Evolutionary conservation across 768 basidiomycete species (phyloP).

Genomic region (Mrakia gelida): DNA sequence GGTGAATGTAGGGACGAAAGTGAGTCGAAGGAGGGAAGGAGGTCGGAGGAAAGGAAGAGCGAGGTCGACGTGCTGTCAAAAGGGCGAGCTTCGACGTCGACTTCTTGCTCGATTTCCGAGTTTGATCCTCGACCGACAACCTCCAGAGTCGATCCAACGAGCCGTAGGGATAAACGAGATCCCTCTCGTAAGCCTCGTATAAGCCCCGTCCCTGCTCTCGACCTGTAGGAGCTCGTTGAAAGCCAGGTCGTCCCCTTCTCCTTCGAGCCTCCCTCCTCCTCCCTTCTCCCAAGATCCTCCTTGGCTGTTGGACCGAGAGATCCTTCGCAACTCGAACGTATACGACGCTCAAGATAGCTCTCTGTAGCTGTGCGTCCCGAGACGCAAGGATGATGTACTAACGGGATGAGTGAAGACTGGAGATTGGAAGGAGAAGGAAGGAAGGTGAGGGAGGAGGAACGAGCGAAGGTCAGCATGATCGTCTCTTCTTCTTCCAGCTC

Average conservation of each 20-base stretch:
- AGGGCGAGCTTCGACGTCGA: no score
- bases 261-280: background rate
- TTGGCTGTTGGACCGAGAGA: background rate
- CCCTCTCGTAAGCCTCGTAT: background rate
- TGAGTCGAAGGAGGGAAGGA: background rate
- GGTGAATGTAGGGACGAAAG: background rate
- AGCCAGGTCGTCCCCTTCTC: background rate
- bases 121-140: no score
- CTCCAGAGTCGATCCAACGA: no score
- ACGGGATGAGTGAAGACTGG: constrained; percentile 36
- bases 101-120: background rate
- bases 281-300: background rate
- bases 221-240: background rate
- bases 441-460: background rate
- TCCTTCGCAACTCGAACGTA: no score
- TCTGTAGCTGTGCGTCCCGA: background rate
- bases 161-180: no score
- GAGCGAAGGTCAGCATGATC: constrained; percentile 9
- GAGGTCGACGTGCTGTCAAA: no score
- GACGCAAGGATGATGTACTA: background rate
- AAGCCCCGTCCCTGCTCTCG: background rate
- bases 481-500: background rate
- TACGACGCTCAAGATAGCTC: background rate
- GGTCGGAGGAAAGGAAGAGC: background rate
- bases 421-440: background rate